Base-by-base conservation (phyloP, 1,284 basidiomycete species). In the Fomitiporia mediterranea region DNA sequence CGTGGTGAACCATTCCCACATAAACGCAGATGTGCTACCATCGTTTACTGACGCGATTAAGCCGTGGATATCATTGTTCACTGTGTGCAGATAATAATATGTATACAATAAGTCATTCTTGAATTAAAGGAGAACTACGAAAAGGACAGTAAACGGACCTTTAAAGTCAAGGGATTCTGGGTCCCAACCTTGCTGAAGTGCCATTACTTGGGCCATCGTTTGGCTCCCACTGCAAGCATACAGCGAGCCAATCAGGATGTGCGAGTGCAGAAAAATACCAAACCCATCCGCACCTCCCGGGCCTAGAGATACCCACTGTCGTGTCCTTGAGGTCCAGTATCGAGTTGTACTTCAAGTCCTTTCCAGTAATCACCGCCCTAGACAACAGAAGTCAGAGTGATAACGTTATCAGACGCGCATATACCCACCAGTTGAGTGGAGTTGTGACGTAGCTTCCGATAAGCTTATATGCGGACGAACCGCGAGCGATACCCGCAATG, bases 1-100 rank as follows among this genome's bases (percentile, higher is more conserved):
- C 15, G 95, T 98, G 1, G 96, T 98, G 71, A 97, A 98, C 90
- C 91, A 94, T 70, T 96, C 94, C 94, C 94, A 97, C 82, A 94
- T 89, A 71, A 91, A 92, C 11, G 86, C 88, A 65, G 86, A 87
- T 15, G 86, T 89, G 21, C 82, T 77, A 0, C 85, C 90, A 51
- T 89, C 83, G 67, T 98, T 98, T 28, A 98, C 94, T 1, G 93
- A 94, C 63, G 87, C 75, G 54, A 97, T 83, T 17, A 99, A 75
- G n/a, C 91, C 89, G 51, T 82, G 86, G 64, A 97, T 93, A 64
- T 94, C 89, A 62, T 93, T 89, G 68, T 94, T 92, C 50, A 94
- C 93, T 94, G 63, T 11, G 28, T 40, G 28, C 35, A 13, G 13
- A n/a, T 6, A 53, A 51, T 9, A 4, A 3, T n/a, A n/a, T 8